These are phyloP conservation scores for Lodderomyces parapsilosis DNA, from an alignment of 1,139 yeast species.

Conservation along the genomic window DNA sequence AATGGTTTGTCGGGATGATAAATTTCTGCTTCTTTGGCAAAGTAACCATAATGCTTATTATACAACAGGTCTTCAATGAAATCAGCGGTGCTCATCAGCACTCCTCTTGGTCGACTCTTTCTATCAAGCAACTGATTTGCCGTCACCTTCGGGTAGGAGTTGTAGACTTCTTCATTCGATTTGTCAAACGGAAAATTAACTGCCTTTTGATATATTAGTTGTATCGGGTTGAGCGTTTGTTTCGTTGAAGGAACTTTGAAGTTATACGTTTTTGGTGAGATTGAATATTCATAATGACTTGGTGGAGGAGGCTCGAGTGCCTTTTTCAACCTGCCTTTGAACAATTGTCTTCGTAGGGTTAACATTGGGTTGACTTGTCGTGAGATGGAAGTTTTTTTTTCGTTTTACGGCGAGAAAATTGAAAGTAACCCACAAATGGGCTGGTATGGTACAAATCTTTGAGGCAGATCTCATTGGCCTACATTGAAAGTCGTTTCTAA, in stretches of 20 bases:
- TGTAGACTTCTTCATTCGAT: constrained; percentile 42
- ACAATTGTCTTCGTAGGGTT: constrained; percentile 3
- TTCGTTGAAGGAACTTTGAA: constrained; percentile 37
- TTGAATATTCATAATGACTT: constrained; percentile 45
- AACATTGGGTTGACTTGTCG: constrained; percentile 2
- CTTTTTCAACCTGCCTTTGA: constrained; percentile 4
- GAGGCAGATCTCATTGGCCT: too few species aligned
- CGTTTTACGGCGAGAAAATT: not conserved
- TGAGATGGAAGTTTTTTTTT: not conserved
- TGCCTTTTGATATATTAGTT: constrained; percentile 40
- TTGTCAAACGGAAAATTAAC: constrained; percentile 46
- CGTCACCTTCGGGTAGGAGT: constrained; percentile 39
- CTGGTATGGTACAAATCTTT: too few species aligned
- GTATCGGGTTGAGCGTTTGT: constrained; percentile 31
- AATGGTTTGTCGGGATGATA: constrained; percentile 65
- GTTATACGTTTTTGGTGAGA: constrained; percentile 49
- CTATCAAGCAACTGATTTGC: constrained; percentile 47
- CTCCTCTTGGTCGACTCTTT: constrained; percentile 54
- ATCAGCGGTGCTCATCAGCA: constrained; percentile 71
- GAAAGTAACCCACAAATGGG: too few species aligned
- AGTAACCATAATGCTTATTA: constrained; percentile 80
- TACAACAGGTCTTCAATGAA: constrained; percentile 85
- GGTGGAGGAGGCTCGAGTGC: constrained; percentile 2
- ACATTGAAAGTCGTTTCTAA: too few species aligned
- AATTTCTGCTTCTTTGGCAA: constrained; percentile 74